Conservation (phyloP, 73 alveolate species). For the Durusdinium trenchii region DNA sequence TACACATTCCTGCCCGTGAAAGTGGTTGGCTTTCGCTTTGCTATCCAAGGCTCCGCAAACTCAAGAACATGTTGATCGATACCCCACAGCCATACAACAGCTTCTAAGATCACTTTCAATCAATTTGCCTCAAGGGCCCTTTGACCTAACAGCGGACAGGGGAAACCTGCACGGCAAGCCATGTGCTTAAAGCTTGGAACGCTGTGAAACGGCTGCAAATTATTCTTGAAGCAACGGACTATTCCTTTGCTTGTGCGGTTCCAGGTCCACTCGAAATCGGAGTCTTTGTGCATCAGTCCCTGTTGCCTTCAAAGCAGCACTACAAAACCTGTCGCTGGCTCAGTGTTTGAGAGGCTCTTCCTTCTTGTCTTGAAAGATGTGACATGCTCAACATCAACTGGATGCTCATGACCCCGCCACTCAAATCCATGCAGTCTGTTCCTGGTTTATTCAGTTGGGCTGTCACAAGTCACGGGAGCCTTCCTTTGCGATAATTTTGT, state of each 20-base stretch:
- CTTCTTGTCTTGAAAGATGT: background rate
- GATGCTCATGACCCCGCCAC: too few species aligned
- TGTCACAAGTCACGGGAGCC: too few species aligned
- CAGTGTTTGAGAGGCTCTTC: background rate
- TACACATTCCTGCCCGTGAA: conserved; percentile 90
- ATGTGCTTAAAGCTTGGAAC: background rate
- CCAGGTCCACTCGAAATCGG: conserved; percentile 62
- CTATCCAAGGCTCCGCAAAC: conserved; percentile 55
- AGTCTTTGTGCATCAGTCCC: conserved; percentile 71
- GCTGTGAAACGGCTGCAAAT: background rate
- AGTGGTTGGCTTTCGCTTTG: conserved; percentile 92
- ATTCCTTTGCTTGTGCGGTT: background rate
- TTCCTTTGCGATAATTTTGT: background rate
- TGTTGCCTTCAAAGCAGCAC: conserved; percentile 47
- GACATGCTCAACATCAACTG: too few species aligned
- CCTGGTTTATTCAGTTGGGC: too few species aligned
- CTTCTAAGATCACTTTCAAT: too few species aligned
- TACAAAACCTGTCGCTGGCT: conserved; percentile 13
- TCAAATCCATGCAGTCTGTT: too few species aligned
- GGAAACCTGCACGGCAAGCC: conserved; percentile 78
- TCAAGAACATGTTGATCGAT: background rate
- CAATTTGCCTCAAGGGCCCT: conserved; percentile 41
- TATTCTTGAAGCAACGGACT: too few species aligned
- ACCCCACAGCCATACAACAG: background rate
- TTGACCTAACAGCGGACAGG: conserved; percentile 79